Conservation (phyloP, 306 rosid genomes). For the Quercus wislizeni region DNA sequence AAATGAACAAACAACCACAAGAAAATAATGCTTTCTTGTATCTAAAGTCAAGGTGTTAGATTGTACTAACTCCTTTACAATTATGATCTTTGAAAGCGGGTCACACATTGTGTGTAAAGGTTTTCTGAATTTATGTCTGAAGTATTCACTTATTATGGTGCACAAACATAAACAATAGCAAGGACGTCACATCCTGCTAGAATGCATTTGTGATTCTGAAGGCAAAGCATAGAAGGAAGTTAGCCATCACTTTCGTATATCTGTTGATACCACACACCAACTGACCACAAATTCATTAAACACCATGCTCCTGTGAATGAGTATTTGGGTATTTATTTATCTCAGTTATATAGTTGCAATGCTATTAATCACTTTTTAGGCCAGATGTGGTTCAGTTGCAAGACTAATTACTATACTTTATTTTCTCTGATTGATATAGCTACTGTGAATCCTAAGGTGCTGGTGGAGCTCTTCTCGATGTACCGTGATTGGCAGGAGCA, state of each 20-base stretch:
- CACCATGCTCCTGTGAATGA: neutral
- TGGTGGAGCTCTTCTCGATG: slow-evolving; percentile 82
- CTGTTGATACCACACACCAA: neutral
- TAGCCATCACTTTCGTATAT: neutral
- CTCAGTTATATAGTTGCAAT: slow-evolving; percentile 7
- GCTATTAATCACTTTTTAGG: slow-evolving; percentile 5
- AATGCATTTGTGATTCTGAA: neutral
- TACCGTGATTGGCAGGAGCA: slow-evolving; percentile 80
- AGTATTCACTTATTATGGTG: neutral
- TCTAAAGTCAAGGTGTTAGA: neutral
- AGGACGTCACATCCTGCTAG: neutral
- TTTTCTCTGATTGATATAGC: slow-evolving; percentile 39
- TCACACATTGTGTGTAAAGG: neutral
- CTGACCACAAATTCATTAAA: neutral
- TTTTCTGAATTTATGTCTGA: neutral
- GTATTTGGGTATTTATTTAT: neutral
- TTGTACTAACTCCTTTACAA: neutral
- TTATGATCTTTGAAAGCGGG: neutral
- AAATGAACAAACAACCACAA: neutral
- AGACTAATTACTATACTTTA: slow-evolving; percentile 10
- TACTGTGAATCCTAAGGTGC: slow-evolving; percentile 72
- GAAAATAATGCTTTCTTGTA: neutral
- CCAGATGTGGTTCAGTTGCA: neutral
- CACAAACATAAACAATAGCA: neutral
- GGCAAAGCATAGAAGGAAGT: neutral